Evolutionary conservation across 1,139 yeast species (phyloP).

Genomic region (Scheffersomyces insectosa): DNA sequence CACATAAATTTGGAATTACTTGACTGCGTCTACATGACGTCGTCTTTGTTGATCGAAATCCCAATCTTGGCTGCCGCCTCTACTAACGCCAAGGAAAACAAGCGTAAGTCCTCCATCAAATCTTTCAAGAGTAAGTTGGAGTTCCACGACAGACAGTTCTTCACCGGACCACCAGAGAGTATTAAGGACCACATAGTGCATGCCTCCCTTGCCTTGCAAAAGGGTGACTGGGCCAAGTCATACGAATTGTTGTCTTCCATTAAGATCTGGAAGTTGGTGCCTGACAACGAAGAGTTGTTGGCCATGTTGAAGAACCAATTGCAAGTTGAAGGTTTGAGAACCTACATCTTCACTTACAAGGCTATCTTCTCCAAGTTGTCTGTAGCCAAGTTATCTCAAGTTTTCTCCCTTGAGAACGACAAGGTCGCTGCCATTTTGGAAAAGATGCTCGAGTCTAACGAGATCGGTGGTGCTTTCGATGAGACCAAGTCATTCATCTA

Average conservation of each 20-base stretch:
- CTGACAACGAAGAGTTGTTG: constrained; percentile 66
- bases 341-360: constrained; percentile 84
- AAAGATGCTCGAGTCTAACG: constrained; percentile 75
- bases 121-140: constrained; percentile 92
- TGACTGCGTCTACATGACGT: constrained; percentile 91
- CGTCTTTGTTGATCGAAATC: constrained; percentile 86
- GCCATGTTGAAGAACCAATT: constrained; percentile 72
- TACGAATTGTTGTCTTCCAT: constrained; percentile 70
- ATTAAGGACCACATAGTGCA: constrained; percentile 92
- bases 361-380: constrained; percentile 75
- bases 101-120: constrained; percentile 70
- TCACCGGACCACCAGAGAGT: constrained; percentile 98
- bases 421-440: constrained; percentile 65
- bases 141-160: constrained; percentile 90
- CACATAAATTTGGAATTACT: constrained; percentile 94
- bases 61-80: constrained; percentile 65
- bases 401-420: constrained; percentile 63
- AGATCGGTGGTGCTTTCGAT: constrained; percentile 63
- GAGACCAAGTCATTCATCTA: constrained; percentile 57
- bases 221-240: constrained; percentile 87
- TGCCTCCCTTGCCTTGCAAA: constrained; percentile 86
- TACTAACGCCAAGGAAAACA: constrained; percentile 46
- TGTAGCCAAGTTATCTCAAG: constrained; percentile 59
- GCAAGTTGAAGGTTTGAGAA: constrained; percentile 87
- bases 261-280: constrained; percentile 86